These are phyloP conservation scores for Cryptomeria japonica DNA, from an alignment of 75 land plant species.

Conservation along the genomic window DNA sequence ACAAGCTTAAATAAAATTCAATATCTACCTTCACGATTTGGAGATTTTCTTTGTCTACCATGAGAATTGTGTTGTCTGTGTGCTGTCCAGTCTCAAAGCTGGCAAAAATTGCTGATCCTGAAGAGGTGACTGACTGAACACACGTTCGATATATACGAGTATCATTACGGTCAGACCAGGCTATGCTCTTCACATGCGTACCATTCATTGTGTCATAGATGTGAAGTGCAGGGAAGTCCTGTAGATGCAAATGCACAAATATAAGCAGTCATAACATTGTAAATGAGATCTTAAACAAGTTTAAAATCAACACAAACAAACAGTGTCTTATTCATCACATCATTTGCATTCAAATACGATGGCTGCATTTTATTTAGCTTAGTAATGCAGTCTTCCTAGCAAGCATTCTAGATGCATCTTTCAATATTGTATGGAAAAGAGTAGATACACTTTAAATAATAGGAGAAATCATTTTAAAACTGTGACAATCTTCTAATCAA, in stretches of 20 bases:
- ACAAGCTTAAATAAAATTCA: background rate
- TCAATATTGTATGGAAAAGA: background rate
- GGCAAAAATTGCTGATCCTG: slow-evolving; percentile 43
- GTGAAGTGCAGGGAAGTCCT: background rate
- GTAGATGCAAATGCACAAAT: background rate
- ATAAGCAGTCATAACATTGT: background rate
- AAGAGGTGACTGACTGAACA: slow-evolving; percentile 45
- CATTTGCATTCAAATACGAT: background rate
- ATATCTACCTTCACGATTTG: slow-evolving; percentile 11
- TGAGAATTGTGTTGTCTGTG: slow-evolving; percentile 61
- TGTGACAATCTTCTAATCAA: background rate
- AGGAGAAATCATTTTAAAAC: background rate
- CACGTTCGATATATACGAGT: slow-evolving; percentile 62
- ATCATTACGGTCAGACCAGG: slow-evolving; percentile 76
- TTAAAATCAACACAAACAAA: background rate
- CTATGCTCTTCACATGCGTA: slow-evolving; percentile 38
- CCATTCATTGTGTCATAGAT: slow-evolving; percentile 20
- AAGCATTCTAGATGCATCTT: too few species aligned
- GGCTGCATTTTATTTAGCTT: too few species aligned
- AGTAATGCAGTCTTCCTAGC: background rate
- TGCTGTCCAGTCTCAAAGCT: slow-evolving; percentile 70
- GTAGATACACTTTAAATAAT: background rate
- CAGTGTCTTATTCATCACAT: background rate
- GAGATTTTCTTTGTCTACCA: slow-evolving; percentile 56
- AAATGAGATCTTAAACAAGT: background rate